Evolutionary conservation across 441 rosid genomes (phyloP).

Genomic region (Iberis amara): DNA sequence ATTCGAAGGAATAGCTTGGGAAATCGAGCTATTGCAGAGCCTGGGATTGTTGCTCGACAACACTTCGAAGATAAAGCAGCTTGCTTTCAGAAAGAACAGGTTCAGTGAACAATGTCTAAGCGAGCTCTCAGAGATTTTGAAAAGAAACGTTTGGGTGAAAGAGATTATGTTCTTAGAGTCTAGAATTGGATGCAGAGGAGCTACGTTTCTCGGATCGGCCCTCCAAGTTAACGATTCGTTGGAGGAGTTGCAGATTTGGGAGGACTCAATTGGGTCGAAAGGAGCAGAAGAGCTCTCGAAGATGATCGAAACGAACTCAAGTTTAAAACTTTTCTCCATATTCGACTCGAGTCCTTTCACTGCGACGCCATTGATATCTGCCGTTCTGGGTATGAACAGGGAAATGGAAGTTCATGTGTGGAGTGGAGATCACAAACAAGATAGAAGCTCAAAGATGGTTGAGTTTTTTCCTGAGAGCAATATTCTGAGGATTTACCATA

Average conservation of each 20-base stretch:
- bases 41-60: slow-evolving; percentile 58
- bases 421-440: slow-evolving; percentile 53
- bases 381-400: slow-evolving; percentile 78
- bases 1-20: slow-evolving; percentile 66
- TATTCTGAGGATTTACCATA: slow-evolving; percentile 62
- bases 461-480: slow-evolving; percentile 71
- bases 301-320: slow-evolving; percentile 87
- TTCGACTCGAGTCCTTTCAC: slow-evolving; percentile 63
- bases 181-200: slow-evolving; percentile 52
- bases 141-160: slow-evolving; percentile 50
- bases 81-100: slow-evolving; percentile 52
- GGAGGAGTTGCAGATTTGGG: slow-evolving; percentile 94
- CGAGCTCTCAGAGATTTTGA: slow-evolving; percentile 51
- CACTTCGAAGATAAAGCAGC: slow-evolving; percentile 52
- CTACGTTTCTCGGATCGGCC: slow-evolving; percentile 58
- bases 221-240: slow-evolving; percentile 55
- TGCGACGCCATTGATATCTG: slow-evolving; percentile 75
- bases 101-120: slow-evolving; percentile 46
- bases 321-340: slow-evolving; percentile 60
- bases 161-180: slow-evolving; percentile 63
- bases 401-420: slow-evolving; percentile 81
- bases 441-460: slow-evolving; percentile 59
- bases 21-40: slow-evolving; percentile 39
- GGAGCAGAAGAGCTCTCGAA: slow-evolving; percentile 93
- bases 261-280: slow-evolving; percentile 74